Conservation (phyloP, 331 rosid genomes). For the Quercus phellos region DNA sequence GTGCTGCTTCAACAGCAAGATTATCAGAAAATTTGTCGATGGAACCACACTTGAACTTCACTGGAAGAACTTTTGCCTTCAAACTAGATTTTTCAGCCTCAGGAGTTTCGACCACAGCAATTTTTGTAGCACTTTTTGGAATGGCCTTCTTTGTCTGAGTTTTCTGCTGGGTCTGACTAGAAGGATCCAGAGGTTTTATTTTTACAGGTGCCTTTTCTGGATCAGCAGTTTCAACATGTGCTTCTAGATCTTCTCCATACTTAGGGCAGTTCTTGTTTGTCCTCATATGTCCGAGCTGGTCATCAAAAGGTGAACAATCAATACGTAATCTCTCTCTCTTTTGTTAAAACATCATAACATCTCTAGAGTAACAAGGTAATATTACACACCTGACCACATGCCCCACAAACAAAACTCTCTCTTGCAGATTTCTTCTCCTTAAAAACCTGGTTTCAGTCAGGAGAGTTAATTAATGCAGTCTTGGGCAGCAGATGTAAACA, state of each 20-base stretch:
- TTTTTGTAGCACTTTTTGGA: slow-evolving; percentile 55
- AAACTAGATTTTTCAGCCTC: slow-evolving; percentile 41
- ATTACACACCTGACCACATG: slow-evolving; percentile 83
- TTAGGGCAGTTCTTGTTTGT: slow-evolving; percentile 97
- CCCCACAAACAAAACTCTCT: slow-evolving; percentile 90
- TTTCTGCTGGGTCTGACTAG: slow-evolving; percentile 64
- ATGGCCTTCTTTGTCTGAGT: slow-evolving; percentile 50
- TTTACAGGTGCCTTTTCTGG: slow-evolving; percentile 59
- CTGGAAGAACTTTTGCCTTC: slow-evolving; percentile 51
- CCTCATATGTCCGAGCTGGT: slow-evolving; percentile 95
- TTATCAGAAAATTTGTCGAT: slow-evolving; percentile 65
- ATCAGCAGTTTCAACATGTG: slow-evolving; percentile 58
- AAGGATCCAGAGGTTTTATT: slow-evolving; percentile 45
- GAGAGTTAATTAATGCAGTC: slow-evolving; percentile 4
- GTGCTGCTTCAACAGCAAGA: slow-evolving; percentile 45
- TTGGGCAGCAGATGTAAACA: not conserved
- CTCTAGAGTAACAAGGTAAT: not conserved
- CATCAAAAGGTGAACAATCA: slow-evolving; percentile 22
- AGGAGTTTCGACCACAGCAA: slow-evolving; percentile 46
- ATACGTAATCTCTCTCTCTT: not conserved
- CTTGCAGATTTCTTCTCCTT: slow-evolving; percentile 93
- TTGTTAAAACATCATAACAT: not conserved
- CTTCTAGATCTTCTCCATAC: slow-evolving; percentile 78
- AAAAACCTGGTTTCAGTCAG: slow-evolving; percentile 50
- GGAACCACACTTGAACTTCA: slow-evolving; percentile 83